Conservation (phyloP, 2,329 filamentous ascomycete species). For the Dryadomyces quercus-mongolicae region DNA sequence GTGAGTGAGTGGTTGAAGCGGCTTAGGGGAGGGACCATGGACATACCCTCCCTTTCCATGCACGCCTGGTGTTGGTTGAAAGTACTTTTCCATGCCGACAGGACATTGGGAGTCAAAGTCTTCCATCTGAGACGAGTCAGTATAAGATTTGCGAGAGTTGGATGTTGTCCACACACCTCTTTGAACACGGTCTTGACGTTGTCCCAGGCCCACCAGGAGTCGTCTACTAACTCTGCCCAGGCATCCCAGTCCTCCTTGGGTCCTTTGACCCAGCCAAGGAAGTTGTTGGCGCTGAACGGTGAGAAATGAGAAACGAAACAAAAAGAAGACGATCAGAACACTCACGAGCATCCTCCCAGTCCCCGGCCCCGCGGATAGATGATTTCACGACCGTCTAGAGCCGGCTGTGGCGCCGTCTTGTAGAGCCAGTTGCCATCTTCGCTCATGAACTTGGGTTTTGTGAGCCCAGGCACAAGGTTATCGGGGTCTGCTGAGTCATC, state of each 20-base stretch:
- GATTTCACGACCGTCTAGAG: not conserved
- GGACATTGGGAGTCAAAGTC: not conserved
- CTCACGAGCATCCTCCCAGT: slow-evolving; percentile 2
- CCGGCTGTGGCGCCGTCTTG: slow-evolving; percentile 1
- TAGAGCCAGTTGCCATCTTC: slow-evolving; percentile 4
- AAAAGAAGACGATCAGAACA: not conserved
- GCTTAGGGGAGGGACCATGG: too few species aligned
- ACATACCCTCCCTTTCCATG: slow-evolving; percentile 1
- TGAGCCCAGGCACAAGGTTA: slow-evolving; percentile 1
- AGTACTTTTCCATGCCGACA: slow-evolving; percentile 1
- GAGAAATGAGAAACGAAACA: not conserved
- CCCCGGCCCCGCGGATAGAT: slow-evolving; percentile 3
- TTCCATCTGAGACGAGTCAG: not conserved
- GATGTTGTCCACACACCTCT: not conserved
- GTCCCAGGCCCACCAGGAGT: slow-evolving; percentile 4
- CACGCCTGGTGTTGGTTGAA: not conserved
- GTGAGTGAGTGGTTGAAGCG: too few species aligned
- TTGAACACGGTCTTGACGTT: not conserved
- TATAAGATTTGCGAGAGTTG: not conserved
- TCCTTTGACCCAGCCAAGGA: slow-evolving; percentile 4
- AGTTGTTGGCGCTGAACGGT: slow-evolving; percentile 1
- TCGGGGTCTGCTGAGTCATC: slow-evolving; percentile 3
- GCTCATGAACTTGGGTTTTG: slow-evolving; percentile 3
- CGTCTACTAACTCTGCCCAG: not conserved
- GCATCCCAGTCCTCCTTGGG: slow-evolving; percentile 2